Percentiles rank a stretch among this genome's conserved stretches.
Conservation (phyloP, 768 basidiomycete species). For the Pleurotus eryngii region DNA sequence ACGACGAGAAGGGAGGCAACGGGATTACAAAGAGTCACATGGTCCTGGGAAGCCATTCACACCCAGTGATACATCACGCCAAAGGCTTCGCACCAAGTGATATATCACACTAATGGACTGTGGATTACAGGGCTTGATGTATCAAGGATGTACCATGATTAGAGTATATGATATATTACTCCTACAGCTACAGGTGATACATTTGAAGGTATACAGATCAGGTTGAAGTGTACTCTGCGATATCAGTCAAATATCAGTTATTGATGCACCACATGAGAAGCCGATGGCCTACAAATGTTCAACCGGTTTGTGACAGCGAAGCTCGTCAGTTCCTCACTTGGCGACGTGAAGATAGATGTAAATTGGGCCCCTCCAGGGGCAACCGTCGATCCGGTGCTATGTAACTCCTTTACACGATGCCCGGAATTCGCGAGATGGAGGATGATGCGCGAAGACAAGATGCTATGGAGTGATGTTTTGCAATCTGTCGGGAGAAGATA, state of each 20-base stretch:
- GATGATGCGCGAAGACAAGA: slow-evolving; percentile 3
- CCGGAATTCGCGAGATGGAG: slow-evolving; percentile 4
- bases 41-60: too few relatives aligned
- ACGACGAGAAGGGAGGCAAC: too few relatives aligned
- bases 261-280: too few relatives aligned
- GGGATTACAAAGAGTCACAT: too few relatives aligned
- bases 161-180: too few relatives aligned
- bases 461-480: slow-evolving; percentile 7
- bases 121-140: too few relatives aligned
- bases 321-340: slow-evolving; percentile 1
- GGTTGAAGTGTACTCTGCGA: neutral
- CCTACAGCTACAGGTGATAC: too few relatives aligned
- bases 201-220: too few relatives aligned
- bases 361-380: slow-evolving; percentile 6
- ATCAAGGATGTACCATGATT: too few relatives aligned
- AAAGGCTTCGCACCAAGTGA: too few relatives aligned
- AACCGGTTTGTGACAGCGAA: neutral
- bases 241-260: neutral
- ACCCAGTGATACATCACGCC: too few relatives aligned
- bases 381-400: slow-evolving; percentile 1
- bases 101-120: too few relatives aligned
- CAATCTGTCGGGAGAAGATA: neutral
- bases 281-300: neutral
- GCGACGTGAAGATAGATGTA: slow-evolving; percentile 3
- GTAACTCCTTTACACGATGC: neutral